A percentile compares a stretch with the other conserved stretches of the same genome.
These are phyloP conservation scores for Nicotiana obtusifolia DNA, from an alignment of 257 asterid genomes.

Conservation along the genomic window DNA sequence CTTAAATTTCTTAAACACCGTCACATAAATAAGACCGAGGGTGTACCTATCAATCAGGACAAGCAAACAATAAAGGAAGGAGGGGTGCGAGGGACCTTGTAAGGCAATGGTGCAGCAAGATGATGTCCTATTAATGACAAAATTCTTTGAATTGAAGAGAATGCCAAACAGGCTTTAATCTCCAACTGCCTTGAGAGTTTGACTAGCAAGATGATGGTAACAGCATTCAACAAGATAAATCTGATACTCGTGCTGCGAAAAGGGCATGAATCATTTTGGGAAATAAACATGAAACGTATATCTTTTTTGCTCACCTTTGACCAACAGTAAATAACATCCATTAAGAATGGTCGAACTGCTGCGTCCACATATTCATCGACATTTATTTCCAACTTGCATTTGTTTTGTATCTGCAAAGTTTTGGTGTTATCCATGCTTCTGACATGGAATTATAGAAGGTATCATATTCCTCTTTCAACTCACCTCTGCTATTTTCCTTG, in stretches of 20 bases:
- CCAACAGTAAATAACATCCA: conserved; percentile 97
- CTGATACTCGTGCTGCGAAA: background rate
- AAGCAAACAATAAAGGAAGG: background rate
- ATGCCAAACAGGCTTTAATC: background rate
- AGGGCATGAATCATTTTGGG: background rate
- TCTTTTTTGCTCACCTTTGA: conserved; percentile 61
- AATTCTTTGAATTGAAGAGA: background rate
- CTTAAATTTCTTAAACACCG: no score
- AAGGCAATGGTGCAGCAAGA: background rate
- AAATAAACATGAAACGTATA: background rate
- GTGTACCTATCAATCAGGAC: background rate
- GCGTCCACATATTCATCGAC: conserved; percentile 97
- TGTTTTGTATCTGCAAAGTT: conserved; percentile 69
- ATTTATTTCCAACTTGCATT: conserved; percentile 83
- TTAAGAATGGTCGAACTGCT: conserved; percentile 70
- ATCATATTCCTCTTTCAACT: conserved; percentile 1
- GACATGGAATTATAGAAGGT: background rate
- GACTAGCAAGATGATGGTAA: background rate
- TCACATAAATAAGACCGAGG: no score
- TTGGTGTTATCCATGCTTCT: background rate
- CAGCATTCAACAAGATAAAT: background rate
- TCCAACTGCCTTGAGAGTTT: background rate
- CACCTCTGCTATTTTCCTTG: conserved; percentile 89
- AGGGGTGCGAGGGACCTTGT: background rate
- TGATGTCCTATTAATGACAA: background rate